phyloP scores from a whole-genome alignment of 768 basidiomycete genomes.

The Naganishia friedmannii region DNA sequence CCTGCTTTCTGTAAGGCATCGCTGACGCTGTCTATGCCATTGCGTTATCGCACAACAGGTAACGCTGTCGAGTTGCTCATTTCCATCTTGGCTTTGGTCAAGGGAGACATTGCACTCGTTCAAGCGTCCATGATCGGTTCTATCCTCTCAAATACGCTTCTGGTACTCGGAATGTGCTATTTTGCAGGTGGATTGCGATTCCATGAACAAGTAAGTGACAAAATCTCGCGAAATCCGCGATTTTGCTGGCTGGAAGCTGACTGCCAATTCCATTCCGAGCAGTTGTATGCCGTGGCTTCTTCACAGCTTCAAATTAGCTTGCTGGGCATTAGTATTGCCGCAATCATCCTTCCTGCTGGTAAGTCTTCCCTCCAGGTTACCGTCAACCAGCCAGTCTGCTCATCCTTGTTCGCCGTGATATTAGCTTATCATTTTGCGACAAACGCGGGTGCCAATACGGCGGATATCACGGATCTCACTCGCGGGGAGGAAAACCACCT shows the following conservation, averaged over 20 bases:
- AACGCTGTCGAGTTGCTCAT: slow-evolving; percentile 62
- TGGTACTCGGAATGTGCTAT: slow-evolving; percentile 52
- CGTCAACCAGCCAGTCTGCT: slow-evolving; percentile 36
- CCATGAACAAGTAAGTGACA: slow-evolving; percentile 44
- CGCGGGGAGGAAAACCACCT: slow-evolving; percentile 49
- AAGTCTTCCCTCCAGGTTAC: not conserved
- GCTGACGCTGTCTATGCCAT: too few species aligned
- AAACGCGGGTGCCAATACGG: slow-evolving; percentile 32
- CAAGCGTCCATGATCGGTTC: slow-evolving; percentile 60
- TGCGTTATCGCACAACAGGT: not conserved
- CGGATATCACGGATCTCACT: slow-evolving; percentile 46
- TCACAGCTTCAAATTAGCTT: slow-evolving; percentile 52
- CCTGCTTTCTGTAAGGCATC: too few species aligned
- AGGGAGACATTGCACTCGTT: slow-evolving; percentile 57
- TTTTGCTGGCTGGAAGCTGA: too few species aligned
- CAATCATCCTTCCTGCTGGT: slow-evolving; percentile 27
- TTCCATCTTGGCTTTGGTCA: slow-evolving; percentile 47
- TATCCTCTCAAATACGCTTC: slow-evolving; percentile 55
- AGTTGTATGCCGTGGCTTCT: slow-evolving; percentile 60
- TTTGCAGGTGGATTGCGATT: slow-evolving; percentile 56
- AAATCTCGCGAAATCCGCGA: too few species aligned
- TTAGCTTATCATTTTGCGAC: slow-evolving; percentile 47
- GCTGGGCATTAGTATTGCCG: slow-evolving; percentile 42
- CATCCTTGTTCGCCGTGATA: slow-evolving; percentile 41
- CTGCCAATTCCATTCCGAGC: slow-evolving; percentile 32